Conservation (phyloP, 768 basidiomycete genomes). For the Termitomyces sp. region DNA sequence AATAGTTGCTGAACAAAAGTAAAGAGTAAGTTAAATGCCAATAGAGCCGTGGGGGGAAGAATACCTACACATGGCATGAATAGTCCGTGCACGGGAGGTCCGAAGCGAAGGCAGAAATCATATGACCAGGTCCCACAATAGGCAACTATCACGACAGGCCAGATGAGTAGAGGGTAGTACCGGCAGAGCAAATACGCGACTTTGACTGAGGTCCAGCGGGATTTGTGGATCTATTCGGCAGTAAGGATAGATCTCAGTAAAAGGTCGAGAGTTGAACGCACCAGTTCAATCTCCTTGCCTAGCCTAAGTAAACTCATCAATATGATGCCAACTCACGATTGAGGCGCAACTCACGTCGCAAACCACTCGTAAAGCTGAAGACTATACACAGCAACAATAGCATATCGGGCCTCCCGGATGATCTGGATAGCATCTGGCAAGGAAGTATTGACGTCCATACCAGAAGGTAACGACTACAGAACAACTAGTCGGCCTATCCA, state of each 20-base stretch:
- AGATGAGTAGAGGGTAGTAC: conserved; percentile 37
- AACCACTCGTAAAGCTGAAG: conserved; percentile 38
- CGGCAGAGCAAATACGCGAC: conserved; percentile 38
- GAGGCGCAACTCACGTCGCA: conserved; percentile 27
- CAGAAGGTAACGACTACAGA: background rate
- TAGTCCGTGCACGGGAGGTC: conserved; percentile 28
- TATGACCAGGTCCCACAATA: conserved; percentile 33
- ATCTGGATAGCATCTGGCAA: conserved; percentile 10
- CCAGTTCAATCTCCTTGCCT: conserved; percentile 30
- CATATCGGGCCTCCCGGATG: conserved; percentile 27
- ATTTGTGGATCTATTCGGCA: conserved; percentile 28
- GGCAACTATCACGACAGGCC: conserved; percentile 35
- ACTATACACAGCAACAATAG: conserved; percentile 28
- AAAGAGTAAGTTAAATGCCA: background rate
- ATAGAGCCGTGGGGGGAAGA: background rate
- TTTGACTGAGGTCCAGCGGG: conserved; percentile 37
- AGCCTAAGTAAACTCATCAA: conserved; percentile 20
- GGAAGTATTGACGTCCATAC: conserved; percentile 11
- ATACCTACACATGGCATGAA: conserved; percentile 29
- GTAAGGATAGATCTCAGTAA: background rate
- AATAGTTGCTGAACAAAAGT: conserved; percentile 32
- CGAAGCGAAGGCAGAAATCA: conserved; percentile 27
- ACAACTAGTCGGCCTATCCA: conserved; percentile 9
- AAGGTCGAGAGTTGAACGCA: conserved; percentile 16
- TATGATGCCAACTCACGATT: background rate